Conservation (phyloP, 495 filamentous ascomycete species). For the Penicillium silybi region DNA sequence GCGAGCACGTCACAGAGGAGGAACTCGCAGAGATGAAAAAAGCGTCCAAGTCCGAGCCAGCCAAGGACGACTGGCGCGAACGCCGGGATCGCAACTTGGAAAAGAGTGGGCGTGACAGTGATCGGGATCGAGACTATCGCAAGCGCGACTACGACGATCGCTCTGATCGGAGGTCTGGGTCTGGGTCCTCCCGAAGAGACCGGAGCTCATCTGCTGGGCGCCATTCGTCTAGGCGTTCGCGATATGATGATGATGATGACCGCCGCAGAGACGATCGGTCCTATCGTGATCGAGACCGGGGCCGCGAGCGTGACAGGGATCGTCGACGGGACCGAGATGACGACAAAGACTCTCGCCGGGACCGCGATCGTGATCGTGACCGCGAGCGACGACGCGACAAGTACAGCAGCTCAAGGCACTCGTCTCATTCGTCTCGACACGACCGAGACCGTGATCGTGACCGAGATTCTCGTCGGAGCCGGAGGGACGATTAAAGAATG, state of each 20-base stretch:
- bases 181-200: conserved; percentile 35
- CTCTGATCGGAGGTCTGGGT: conserved; percentile 25
- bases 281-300: conserved; percentile 28
- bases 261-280: conserved; percentile 30
- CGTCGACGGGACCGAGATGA: conserved; percentile 26
- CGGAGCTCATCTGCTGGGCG: conserved; percentile 33
- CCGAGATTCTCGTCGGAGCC: conserved; percentile 31
- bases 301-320: conserved; percentile 24
- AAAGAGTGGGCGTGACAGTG: conserved; percentile 43
- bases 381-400: conserved; percentile 30
- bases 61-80: conserved; percentile 46
- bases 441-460: conserved; percentile 32
- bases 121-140: conserved; percentile 26
- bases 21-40: conserved; percentile 52
- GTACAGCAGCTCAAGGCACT: conserved; percentile 33
- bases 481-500: conserved; percentile 27
- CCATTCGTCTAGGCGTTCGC: conserved; percentile 30
- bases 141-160: conserved; percentile 31
- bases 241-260: conserved; percentile 31
- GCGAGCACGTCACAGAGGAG: conserved; percentile 61
- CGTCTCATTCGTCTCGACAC: conserved; percentile 30
- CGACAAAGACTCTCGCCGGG: conserved; percentile 29
- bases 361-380: conserved; percentile 32
- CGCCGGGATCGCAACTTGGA: conserved; percentile 48
- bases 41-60: conserved; percentile 33